These are phyloP conservation scores for Globisporangium barbulae DNA, from an alignment of 352 stramenopile species.

Conservation along the genomic window DNA sequence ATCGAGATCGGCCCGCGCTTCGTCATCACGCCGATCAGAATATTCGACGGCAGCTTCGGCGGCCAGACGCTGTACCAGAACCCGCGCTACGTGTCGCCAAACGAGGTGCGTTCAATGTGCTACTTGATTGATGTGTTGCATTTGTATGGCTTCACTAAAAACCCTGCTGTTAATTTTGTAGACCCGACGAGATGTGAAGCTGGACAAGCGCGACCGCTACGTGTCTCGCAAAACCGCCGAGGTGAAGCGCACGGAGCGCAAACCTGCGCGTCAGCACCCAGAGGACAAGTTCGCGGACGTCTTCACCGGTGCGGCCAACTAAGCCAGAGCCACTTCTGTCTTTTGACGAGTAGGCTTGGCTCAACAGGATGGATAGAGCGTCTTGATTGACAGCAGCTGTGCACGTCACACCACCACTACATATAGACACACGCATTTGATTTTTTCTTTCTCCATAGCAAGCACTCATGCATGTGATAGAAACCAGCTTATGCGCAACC, in stretches of 20 bases:
- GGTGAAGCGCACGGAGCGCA: conserved; percentile 70
- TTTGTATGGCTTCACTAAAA: not conserved
- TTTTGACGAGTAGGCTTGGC: not conserved
- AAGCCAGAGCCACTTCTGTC: conserved; percentile 7
- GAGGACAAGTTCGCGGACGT: conserved; percentile 86
- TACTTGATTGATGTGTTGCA: not conserved
- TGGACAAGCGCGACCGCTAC: conserved; percentile 93
- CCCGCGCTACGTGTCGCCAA: conserved; percentile 96
- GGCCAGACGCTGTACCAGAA: conserved; percentile 99
- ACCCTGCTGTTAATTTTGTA: conserved; percentile 12
- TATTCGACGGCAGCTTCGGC: conserved; percentile 98
- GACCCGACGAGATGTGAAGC: conserved; percentile 83
- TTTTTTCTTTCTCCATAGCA: not conserved
- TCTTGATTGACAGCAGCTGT: not conserved
- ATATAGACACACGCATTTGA: conserved; percentile 4
- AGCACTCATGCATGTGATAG: not conserved
- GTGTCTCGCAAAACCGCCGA: conserved; percentile 88
- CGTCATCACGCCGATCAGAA: conserved; percentile 97
- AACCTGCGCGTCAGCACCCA: conserved; percentile 61
- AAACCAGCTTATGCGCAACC: conserved; percentile 62
- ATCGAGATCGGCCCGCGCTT: conserved; percentile 99
- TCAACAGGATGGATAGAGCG: not conserved
- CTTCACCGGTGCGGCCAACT: conserved; percentile 54
- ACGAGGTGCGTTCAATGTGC: conserved; percentile 64
- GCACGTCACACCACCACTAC: conserved; percentile 1